Percentiles rank a stretch among this genome's conserved stretches.
Conservation (phyloP, 345 rosid genomes). For the Mallotus nudiflorus region DNA sequence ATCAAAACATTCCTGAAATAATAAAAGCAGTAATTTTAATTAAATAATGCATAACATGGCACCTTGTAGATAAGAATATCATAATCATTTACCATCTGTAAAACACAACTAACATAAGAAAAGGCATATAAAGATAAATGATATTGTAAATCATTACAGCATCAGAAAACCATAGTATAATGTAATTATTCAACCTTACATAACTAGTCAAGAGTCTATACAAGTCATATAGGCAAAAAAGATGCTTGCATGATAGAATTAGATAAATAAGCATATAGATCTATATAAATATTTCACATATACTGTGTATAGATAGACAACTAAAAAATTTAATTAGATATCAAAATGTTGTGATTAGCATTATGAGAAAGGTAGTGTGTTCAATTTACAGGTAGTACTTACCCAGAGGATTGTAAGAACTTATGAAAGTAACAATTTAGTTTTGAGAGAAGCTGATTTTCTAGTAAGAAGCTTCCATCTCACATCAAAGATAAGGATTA, state of each 20-base stretch:
- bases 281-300: not conserved
- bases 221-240: not conserved
- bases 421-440: slow-evolving; percentile 54
- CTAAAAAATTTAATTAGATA: not conserved
- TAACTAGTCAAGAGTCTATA: no score
- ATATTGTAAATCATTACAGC: not conserved
- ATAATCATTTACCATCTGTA: not conserved
- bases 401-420: slow-evolving; percentile 79
- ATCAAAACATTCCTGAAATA: slow-evolving; percentile 77
- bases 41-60: slow-evolving; percentile 2
- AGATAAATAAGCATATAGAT: not conserved
- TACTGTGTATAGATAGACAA: no score
- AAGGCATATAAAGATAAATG: not conserved
- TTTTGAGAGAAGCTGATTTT: slow-evolving; percentile 54
- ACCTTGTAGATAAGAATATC: not conserved
- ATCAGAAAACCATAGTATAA: not conserved
- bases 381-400: slow-evolving; percentile 16
- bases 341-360: no score
- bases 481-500: no score
- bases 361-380: not conserved
- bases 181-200: not conserved
- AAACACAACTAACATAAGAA: no score
- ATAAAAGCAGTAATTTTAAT: slow-evolving; percentile 17
- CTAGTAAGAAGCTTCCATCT: slow-evolving; percentile 86
- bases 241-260: not conserved